Evolutionary conservation across 805 yeast species (phyloP), one percentile per base, ranked within the genome.

Genomic region (Maudiozyma saulgeensis): DNA sequence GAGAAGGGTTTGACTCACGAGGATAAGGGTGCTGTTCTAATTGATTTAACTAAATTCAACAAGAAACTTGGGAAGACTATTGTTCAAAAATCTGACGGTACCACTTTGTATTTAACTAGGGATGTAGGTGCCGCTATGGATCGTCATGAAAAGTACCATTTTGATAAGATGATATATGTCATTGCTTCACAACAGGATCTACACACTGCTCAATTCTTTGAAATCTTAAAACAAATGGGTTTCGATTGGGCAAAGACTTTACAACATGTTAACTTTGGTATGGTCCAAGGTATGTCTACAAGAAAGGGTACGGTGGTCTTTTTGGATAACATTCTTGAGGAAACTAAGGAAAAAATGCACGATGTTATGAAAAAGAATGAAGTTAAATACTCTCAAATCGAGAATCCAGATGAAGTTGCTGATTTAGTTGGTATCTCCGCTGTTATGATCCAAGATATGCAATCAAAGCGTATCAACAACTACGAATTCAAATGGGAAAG

Each of bases 381-480:
- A 67, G 82, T 76, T 57, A 93, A 93, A 71, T 93, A 89, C 65
- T 83, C 91, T 11, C 96, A 88, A 72, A 87, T 91, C 58, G 93
- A 84, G 64, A 80, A 90, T 66, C 99, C 98, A 35, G 97, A 91
- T 52, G 81, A 81, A 66, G 85, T 93, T 62, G 98, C 99, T 51
- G 98, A 93, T 69, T 76, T 88, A 61, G 82, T 93, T 52, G 99
- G 99, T 67, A 85, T 93, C 51, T 84, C 96, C 31, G 99, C 99
- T 6, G 96, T 93, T 53, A 90, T 93, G 96, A 87, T 93, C 63
- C 99, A 93, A 77, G 99, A 93, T 70, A 90, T 93, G 98, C 95
- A 87, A 71, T 82, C 96, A 53, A 93, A 93, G 75, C 84, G 99
- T 70, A 79, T 91, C 70, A 89, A 91, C 75, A 91, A 93, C 73